phyloP scores from a whole-genome alignment of 1,139 yeast genomes.

The Geotrichum cucujoidarum region DNA sequence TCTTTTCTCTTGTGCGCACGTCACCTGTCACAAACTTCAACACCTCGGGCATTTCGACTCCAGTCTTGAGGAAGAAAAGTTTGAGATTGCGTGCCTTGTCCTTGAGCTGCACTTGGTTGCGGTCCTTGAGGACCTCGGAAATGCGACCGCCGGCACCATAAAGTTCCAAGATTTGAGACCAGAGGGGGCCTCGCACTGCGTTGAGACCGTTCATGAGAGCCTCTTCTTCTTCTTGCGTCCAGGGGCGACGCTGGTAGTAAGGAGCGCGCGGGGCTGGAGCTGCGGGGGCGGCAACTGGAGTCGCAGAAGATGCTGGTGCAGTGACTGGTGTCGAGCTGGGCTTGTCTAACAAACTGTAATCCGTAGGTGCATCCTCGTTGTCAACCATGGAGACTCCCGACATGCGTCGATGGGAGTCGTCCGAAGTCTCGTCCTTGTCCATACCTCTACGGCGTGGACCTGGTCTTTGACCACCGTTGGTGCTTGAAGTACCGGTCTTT shows the following conservation, averaged over 20 bases:
- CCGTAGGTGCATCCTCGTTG: background rate
- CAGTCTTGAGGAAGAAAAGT: slow-evolving; percentile 63
- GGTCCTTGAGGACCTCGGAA: slow-evolving; percentile 74
- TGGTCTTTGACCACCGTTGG: background rate
- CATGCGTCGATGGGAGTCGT: slow-evolving; percentile 2
- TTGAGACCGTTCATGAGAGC: slow-evolving; percentile 80
- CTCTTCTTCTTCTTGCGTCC: slow-evolving; percentile 87
- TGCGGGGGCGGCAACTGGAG: slow-evolving; percentile 4
- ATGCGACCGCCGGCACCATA: slow-evolving; percentile 91
- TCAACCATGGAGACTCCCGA: slow-evolving; percentile 1
- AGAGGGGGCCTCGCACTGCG: slow-evolving; percentile 74
- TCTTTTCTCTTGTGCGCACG: slow-evolving; percentile 47
- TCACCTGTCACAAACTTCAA: slow-evolving; percentile 83
- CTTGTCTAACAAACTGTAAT: background rate
- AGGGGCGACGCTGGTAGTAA: slow-evolving; percentile 52
- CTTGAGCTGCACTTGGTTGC: slow-evolving; percentile 86
- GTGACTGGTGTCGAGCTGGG: background rate
- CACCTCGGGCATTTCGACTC: slow-evolving; percentile 63
- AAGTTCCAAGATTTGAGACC: slow-evolving; percentile 83
- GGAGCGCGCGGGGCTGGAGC: slow-evolving; percentile 15
- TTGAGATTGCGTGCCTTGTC: slow-evolving; percentile 97
- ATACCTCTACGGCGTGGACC: slow-evolving; percentile 1
- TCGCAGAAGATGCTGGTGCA: slow-evolving; percentile 3
- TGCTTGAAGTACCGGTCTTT: background rate
- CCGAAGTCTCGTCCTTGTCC: background rate